phyloP scores from a whole-genome alignment of 2,329 filamentous ascomycete species.

The Elsinoe necatrix region DNA sequence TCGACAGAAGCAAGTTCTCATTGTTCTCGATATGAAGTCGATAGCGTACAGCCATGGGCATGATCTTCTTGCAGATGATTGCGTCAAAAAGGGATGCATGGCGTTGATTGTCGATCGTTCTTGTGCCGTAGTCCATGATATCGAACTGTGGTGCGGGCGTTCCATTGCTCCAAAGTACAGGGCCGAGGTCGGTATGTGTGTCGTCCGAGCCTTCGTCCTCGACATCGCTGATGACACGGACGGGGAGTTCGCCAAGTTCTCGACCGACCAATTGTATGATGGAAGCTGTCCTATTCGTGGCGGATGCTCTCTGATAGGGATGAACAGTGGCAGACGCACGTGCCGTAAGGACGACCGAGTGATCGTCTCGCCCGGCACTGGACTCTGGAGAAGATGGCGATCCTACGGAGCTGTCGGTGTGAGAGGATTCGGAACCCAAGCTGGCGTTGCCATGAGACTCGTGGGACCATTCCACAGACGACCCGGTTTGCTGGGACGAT shows the following conservation, averaged over 20 bases:
- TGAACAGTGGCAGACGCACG: not conserved
- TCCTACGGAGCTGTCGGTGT: not conserved
- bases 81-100: slow-evolving; percentile 15
- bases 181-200: not conserved
- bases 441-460: not conserved
- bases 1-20: slow-evolving; percentile 14
- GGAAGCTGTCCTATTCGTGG: not conserved
- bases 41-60: slow-evolving; percentile 16
- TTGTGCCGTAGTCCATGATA: slow-evolving; percentile 13
- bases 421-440: not conserved
- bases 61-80: slow-evolving; percentile 16
- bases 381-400: slow-evolving; percentile 1
- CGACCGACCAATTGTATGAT: not conserved
- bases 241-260: not conserved
- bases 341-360: not conserved
- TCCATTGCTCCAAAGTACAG: not conserved
- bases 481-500: not conserved
- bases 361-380: not conserved
- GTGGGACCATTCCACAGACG: not conserved
- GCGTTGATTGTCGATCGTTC: not conserved
- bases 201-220: not conserved
- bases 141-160: not conserved
- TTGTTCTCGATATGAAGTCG: slow-evolving; percentile 16
- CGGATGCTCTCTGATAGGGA: not conserved
- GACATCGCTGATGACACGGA: not conserved